Conservation (phyloP, 306 rosid species). For the Casuarina equisetifolia region DNA sequence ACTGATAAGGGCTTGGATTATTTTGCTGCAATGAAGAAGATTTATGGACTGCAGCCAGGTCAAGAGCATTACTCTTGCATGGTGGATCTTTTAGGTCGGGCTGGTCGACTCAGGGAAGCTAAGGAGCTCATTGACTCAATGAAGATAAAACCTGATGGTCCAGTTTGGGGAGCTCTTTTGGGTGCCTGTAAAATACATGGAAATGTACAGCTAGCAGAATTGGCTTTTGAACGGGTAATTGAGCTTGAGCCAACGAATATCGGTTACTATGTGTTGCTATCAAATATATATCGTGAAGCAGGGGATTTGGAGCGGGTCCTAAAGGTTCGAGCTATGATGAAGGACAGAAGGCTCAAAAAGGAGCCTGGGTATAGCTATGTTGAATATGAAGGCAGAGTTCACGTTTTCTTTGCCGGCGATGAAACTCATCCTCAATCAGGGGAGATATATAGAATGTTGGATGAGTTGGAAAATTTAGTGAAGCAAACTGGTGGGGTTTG, state of each 20-base stretch:
- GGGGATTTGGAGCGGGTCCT: constrained; percentile 59
- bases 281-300: constrained; percentile 68
- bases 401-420: constrained; percentile 75
- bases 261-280: constrained; percentile 81
- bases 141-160: constrained; percentile 77
- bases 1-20: constrained; percentile 66
- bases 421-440: constrained; percentile 48
- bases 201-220: constrained; percentile 67
- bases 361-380: constrained; percentile 84
- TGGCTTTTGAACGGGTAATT: constrained; percentile 60
- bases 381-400: constrained; percentile 63
- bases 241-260: constrained; percentile 72
- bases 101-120: constrained; percentile 76
- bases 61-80: constrained; percentile 77
- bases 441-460: constrained; percentile 59
- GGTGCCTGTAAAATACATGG: constrained; percentile 89
- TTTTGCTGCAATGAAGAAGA: constrained; percentile 57
- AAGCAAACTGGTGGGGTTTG: constrained; percentile 34
- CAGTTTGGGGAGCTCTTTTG: constrained; percentile 90
- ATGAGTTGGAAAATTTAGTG: constrained; percentile 56
- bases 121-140: constrained; percentile 53
- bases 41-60: constrained; percentile 59
- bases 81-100: constrained; percentile 92
- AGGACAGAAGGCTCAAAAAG: constrained; percentile 63
- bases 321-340: constrained; percentile 75